Conservation (phyloP, 257 asterid genomes). For the Perilla frutescens region DNA sequence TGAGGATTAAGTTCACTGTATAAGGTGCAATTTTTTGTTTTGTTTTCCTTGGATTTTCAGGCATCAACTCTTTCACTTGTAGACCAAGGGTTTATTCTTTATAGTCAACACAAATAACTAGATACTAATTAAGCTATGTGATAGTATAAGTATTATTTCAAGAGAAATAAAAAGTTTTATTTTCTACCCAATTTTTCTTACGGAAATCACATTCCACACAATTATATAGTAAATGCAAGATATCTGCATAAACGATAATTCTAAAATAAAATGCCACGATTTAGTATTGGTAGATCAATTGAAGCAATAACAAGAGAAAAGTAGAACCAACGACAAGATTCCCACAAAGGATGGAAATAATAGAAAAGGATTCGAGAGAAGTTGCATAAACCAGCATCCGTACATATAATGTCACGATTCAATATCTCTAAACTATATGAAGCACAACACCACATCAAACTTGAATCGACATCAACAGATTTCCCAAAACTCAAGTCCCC, state of each 20-base stretch:
- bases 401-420: not conserved
- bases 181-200: no score
- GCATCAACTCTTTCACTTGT: not conserved
- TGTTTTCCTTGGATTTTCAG: not conserved
- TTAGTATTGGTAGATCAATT: no score
- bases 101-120: not conserved
- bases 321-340: no score
- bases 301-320: no score
- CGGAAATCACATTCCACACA: no score
- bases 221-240: no score
- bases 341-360: not conserved
- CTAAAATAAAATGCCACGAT: no score
- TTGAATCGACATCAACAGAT: slow-evolving; percentile 5
- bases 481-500: slow-evolving; percentile 12
- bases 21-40: not conserved
- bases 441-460: slow-evolving; percentile 11
- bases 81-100: not conserved
- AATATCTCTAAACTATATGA: not conserved
- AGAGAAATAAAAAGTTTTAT: not conserved
- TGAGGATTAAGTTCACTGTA: slow-evolving; percentile 61
- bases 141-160: not conserved
- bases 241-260: no score
- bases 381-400: not conserved
- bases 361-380: not conserved
- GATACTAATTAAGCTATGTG: not conserved